A percentile compares a stretch with the other conserved stretches of the same genome.
phyloP scores from a whole-genome alignment of 371 early-diverging fungal genomes.

The Mortierella sp. region DNA sequence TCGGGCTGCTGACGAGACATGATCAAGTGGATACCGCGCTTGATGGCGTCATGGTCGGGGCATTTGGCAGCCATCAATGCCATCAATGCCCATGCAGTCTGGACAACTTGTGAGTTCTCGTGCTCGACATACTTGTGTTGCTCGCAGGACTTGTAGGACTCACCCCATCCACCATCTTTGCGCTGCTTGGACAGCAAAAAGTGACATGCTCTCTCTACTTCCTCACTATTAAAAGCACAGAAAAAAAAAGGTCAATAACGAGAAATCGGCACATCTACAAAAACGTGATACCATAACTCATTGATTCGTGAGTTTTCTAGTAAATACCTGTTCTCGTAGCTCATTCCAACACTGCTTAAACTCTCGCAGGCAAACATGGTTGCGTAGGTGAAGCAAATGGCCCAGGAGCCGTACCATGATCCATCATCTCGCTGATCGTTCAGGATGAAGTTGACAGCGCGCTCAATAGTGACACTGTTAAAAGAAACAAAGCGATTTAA shows the following conservation, averaged over 20 bases:
- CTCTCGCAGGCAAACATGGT: constrained; percentile 93
- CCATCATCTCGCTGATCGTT: constrained; percentile 86
- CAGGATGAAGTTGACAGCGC: constrained; percentile 81
- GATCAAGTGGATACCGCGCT: constrained; percentile 84
- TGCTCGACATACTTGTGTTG: constrained; percentile 74
- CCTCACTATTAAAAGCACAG: constrained; percentile 18
- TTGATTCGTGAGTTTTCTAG: not conserved
- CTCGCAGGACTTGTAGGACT: constrained; percentile 92
- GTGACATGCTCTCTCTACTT: constrained; percentile 82
- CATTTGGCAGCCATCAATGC: constrained; percentile 92
- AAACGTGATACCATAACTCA: not conserved
- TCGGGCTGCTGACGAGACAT: constrained; percentile 88
- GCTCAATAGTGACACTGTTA: constrained; percentile 58
- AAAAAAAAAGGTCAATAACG: not conserved
- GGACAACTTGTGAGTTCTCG: constrained; percentile 87
- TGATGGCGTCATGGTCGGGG: constrained; percentile 80
- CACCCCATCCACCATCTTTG: constrained; percentile 98
- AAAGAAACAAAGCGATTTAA: too few relatives aligned
- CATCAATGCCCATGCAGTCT: constrained; percentile 92
- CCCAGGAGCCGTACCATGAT: constrained; percentile 97
- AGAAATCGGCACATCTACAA: not conserved
- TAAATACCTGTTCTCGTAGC: constrained; percentile 80
- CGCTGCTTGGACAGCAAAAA: constrained; percentile 90
- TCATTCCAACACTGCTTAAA: constrained; percentile 86
- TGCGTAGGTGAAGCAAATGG: constrained; percentile 98